phyloP scores from a whole-genome alignment of 2,329 filamentous ascomycete genomes.

The Pyrenochaeta sp. region DNA sequence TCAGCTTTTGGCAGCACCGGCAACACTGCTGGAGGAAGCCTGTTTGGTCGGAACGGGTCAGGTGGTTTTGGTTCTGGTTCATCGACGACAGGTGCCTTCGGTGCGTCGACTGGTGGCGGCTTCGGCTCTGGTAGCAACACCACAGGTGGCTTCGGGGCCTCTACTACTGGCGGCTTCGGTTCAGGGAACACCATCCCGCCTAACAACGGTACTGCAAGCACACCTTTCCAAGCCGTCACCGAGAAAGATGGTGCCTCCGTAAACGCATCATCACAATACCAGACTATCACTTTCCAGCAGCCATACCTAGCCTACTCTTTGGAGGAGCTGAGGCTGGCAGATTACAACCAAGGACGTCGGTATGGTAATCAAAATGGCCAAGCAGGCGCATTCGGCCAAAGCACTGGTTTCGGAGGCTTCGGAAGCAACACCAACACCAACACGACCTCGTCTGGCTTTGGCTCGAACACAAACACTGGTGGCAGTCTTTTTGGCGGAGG shows the following conservation, averaged over 20 bases:
- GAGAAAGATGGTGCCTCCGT: slow-evolving; percentile 74
- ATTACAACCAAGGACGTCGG: slow-evolving; percentile 86
- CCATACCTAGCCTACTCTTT: slow-evolving; percentile 89
- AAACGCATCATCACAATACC: slow-evolving; percentile 68
- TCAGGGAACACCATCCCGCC: slow-evolving; percentile 21
- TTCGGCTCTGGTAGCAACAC: slow-evolving; percentile 33
- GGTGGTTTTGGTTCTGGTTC: slow-evolving; percentile 35
- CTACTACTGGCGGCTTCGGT: slow-evolving; percentile 41
- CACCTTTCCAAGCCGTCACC: slow-evolving; percentile 70
- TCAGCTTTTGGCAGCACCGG: slow-evolving; percentile 37
- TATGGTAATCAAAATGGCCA: slow-evolving; percentile 84
- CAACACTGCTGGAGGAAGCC: slow-evolving; percentile 33
- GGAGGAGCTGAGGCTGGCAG: slow-evolving; percentile 72
- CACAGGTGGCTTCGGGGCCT: slow-evolving; percentile 32
- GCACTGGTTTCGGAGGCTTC: slow-evolving; percentile 62
- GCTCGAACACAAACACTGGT: slow-evolving; percentile 51
- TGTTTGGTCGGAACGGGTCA: slow-evolving; percentile 42
- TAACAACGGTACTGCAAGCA: slow-evolving; percentile 68
- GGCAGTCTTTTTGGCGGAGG: slow-evolving; percentile 54
- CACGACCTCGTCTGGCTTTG: slow-evolving; percentile 56
- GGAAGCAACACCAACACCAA: slow-evolving; percentile 48
- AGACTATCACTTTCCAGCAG: slow-evolving; percentile 80
- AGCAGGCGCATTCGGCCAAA: slow-evolving; percentile 79
- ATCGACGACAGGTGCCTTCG: slow-evolving; percentile 32
- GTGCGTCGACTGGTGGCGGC: slow-evolving; percentile 34